These are phyloP conservation scores for Sphenostylis stenocarpa DNA, from an alignment of 306 rosid species.

Conservation along the genomic window DNA sequence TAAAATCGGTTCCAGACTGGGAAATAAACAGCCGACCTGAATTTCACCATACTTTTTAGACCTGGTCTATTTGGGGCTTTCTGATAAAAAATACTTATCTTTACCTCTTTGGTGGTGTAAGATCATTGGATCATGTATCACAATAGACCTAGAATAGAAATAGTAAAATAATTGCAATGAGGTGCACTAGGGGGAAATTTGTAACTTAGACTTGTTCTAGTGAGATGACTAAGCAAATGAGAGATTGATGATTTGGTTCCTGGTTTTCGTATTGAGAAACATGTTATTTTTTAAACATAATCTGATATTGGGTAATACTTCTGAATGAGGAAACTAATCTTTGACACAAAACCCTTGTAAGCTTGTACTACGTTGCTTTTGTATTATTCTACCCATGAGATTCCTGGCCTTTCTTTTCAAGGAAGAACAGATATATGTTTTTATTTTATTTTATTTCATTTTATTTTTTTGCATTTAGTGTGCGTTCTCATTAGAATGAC, in stretches of 20 bases:
- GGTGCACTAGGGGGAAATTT: background rate
- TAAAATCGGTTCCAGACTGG: background rate
- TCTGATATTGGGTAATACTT: slow-evolving; percentile 6
- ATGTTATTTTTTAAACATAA: background rate
- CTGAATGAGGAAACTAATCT: background rate
- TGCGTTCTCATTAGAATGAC: background rate
- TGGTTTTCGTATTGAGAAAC: slow-evolving; percentile 2
- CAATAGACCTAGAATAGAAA: background rate
- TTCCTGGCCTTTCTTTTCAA: background rate
- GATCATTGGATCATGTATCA: background rate
- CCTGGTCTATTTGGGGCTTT: background rate
- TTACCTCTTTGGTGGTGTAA: background rate
- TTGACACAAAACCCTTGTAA: background rate
- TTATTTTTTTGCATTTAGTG: background rate
- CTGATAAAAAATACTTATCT: background rate
- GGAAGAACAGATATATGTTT: background rate
- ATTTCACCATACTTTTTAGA: background rate
- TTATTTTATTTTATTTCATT: background rate
- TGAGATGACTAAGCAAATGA: background rate
- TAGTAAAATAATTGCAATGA: background rate
- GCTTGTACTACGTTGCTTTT: background rate
- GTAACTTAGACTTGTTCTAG: background rate
- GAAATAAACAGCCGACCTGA: background rate
- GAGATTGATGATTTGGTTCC: slow-evolving; percentile 14
- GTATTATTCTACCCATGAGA: background rate